These are phyloP conservation scores for Musa acuminata DNA, from an alignment of 176 grass and related monocot species.

Conservation along the genomic window DNA sequence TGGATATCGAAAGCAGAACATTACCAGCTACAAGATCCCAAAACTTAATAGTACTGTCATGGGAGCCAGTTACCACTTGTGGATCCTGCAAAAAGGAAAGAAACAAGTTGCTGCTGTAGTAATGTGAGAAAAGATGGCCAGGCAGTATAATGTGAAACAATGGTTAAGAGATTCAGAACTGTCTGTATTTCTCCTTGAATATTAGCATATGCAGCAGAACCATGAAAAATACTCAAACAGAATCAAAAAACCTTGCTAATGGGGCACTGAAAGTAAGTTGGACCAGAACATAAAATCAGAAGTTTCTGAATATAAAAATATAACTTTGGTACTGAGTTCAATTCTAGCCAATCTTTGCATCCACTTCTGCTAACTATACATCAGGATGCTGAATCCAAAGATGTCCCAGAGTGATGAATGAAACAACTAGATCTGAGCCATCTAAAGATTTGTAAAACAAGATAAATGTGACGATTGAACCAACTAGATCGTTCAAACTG, in stretches of 20 bases:
- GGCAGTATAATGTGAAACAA: neutral
- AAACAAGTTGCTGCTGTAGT: neutral
- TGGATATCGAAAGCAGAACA: constrained; percentile 1
- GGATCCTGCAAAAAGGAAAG: constrained; percentile 54
- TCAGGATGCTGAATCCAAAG: too few species aligned
- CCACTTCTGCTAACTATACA: too few species aligned
- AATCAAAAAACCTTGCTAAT: neutral
- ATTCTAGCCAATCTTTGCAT: too few species aligned
- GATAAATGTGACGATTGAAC: too few species aligned
- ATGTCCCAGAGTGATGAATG: too few species aligned
- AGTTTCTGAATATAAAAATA: too few species aligned
- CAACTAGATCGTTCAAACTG: too few species aligned
- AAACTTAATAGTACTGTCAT: constrained; percentile 93
- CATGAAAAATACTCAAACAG: neutral
- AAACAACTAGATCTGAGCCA: too few species aligned
- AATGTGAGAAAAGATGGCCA: neutral
- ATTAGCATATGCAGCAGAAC: neutral
- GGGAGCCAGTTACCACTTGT: constrained; percentile 96
- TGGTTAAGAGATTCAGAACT: neutral
- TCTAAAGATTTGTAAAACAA: too few species aligned
- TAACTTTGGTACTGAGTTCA: too few species aligned
- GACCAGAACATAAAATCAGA: too few species aligned
- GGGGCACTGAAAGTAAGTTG: neutral
- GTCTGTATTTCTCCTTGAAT: neutral
- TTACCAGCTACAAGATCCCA: constrained; percentile 99